These are phyloP conservation scores for Leccinum obscurum DNA, from an alignment of 768 basidiomycete genomes.

Conservation along the genomic window DNA sequence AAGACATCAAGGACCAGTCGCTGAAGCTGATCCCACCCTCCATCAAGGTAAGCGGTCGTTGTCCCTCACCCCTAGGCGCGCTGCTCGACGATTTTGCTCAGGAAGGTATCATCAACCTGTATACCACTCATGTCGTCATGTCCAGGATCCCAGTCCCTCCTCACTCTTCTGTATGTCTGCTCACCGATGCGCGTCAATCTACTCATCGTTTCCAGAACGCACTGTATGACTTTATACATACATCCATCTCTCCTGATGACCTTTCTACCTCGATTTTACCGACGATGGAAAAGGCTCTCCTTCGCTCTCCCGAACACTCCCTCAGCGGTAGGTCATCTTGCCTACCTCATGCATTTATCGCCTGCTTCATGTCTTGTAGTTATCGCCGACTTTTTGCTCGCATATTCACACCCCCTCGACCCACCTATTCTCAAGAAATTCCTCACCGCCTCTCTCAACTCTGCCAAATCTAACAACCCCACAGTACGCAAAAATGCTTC, in stretches of 20 bases:
- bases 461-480: slow-evolving; percentile 73
- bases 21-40: slow-evolving; percentile 44
- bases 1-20: slow-evolving; percentile 47
- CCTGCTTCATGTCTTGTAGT: slow-evolving; percentile 36
- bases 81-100: slow-evolving; percentile 27
- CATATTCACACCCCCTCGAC: slow-evolving; percentile 52
- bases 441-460: slow-evolving; percentile 59
- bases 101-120: slow-evolving; percentile 60
- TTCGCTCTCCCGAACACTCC: slow-evolving; percentile 80
- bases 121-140: slow-evolving; percentile 61
- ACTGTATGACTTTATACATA: slow-evolving; percentile 61
- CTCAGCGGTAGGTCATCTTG: slow-evolving; percentile 51
- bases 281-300: slow-evolving; percentile 73
- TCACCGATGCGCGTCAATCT: slow-evolving; percentile 1
- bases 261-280: slow-evolving; percentile 61
- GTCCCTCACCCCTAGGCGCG: neutral
- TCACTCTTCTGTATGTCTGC: slow-evolving; percentile 55
- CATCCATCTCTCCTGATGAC: slow-evolving; percentile 50
- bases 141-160: slow-evolving; percentile 60
- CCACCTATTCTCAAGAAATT: slow-evolving; percentile 51
- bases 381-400: slow-evolving; percentile 55
- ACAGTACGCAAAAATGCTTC: slow-evolving; percentile 57
- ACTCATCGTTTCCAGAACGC: slow-evolving; percentile 40
- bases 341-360: neutral
- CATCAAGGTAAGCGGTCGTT: slow-evolving; percentile 41